These are phyloP conservation scores for Tetracladium maxilliforme DNA, from an alignment of 2,329 filamentous ascomycete genomes.

Conservation along the genomic window DNA sequence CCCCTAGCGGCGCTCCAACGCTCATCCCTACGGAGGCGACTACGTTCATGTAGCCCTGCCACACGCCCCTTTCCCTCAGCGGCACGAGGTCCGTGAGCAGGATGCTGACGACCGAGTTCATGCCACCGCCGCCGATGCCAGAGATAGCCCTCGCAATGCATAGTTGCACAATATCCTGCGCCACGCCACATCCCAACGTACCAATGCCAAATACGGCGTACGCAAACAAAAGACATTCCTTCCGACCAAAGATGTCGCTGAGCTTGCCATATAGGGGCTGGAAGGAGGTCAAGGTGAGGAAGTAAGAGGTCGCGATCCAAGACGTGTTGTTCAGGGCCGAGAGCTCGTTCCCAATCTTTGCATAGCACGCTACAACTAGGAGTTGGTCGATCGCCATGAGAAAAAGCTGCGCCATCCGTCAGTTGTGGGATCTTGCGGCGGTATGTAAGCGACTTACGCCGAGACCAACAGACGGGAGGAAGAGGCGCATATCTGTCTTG, in stretches of 20 bases:
- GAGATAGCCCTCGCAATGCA: slow-evolving; percentile 42
- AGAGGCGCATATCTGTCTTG: slow-evolving; percentile 34
- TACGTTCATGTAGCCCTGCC: slow-evolving; percentile 62
- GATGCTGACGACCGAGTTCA: slow-evolving; percentile 56
- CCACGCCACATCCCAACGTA: slow-evolving; percentile 46
- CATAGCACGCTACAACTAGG: slow-evolving; percentile 64
- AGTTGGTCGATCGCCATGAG: slow-evolving; percentile 64
- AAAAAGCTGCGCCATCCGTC: slow-evolving; percentile 39
- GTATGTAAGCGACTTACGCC: slow-evolving; percentile 29
- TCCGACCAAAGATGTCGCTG: slow-evolving; percentile 57
- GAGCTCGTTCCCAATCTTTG: slow-evolving; percentile 61
- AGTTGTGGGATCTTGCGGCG: slow-evolving; percentile 1
- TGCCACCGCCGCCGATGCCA: slow-evolving; percentile 53
- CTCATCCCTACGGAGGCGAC: slow-evolving; percentile 55
- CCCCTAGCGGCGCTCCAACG: slow-evolving; percentile 55
- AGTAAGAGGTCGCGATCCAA: slow-evolving; percentile 61
- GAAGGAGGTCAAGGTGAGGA: slow-evolving; percentile 59
- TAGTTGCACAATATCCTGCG: slow-evolving; percentile 47
- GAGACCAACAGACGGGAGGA: slow-evolving; percentile 45
- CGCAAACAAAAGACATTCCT: slow-evolving; percentile 46
- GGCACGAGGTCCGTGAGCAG: slow-evolving; percentile 58
- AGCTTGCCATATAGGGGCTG: slow-evolving; percentile 63
- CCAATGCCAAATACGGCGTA: slow-evolving; percentile 52
- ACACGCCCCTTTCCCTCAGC: slow-evolving; percentile 53
- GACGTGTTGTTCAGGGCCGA: slow-evolving; percentile 60